phyloP scores from a whole-genome alignment of 352 stramenopile genomes.

The Pythium monospermum region DNA sequence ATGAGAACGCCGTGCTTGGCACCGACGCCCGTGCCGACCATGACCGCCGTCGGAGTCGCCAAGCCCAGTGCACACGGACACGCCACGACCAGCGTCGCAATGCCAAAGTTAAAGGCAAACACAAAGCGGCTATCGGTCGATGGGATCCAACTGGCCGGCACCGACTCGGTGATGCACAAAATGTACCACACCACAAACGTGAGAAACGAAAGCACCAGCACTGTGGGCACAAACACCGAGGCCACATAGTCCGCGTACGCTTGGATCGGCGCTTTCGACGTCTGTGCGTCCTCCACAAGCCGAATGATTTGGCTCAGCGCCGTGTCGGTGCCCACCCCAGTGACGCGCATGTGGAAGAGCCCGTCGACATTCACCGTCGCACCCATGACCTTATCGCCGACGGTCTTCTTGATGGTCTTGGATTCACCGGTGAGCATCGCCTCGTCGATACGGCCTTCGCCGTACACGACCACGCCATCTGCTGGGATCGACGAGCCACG shows the following conservation, averaged over 20 bases:
- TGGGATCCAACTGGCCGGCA: conserved; percentile 69
- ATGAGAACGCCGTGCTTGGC: conserved; percentile 97
- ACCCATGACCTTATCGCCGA: conserved; percentile 85
- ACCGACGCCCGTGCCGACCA: conserved; percentile 97
- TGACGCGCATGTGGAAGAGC: conserved; percentile 92
- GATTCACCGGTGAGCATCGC: conserved; percentile 95
- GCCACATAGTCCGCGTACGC: conserved; percentile 95
- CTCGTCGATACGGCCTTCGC: conserved; percentile 90
- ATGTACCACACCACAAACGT: conserved; percentile 96
- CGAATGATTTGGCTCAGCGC: conserved; percentile 96
- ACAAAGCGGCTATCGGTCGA: conserved; percentile 78
- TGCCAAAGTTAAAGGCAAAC: conserved; percentile 96
- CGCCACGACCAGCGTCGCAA: conserved; percentile 97
- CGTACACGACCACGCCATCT: conserved; percentile 91
- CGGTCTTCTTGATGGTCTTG: conserved; percentile 90
- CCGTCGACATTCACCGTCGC: conserved; percentile 90
- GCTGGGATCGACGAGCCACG: conserved; percentile 89
- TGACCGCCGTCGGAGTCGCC: conserved; percentile 97
- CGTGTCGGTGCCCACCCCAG: conserved; percentile 90
- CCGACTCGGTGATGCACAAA: conserved; percentile 48
- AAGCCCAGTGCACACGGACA: conserved; percentile 98
- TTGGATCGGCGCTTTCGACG: conserved; percentile 97
- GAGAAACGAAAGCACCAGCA: conserved; percentile 89
- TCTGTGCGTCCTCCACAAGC: conserved; percentile 98
- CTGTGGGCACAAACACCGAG: conserved; percentile 93